Conservation (phyloP, 345 rosid genomes). For the Erucastrum elatum region DNA sequence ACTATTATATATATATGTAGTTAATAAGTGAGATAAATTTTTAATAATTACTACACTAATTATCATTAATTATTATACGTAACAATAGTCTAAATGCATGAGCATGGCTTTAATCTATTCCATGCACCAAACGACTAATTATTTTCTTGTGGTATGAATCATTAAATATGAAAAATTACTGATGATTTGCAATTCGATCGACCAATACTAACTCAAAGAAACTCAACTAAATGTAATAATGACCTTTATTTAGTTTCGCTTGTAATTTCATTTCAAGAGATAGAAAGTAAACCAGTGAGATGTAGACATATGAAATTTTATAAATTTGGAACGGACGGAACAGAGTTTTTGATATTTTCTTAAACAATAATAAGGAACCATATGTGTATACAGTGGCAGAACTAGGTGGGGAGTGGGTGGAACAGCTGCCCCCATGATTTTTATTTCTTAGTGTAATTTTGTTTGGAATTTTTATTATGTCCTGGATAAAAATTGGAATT, state of each 20-base stretch:
- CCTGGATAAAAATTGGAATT: too few relatives aligned
- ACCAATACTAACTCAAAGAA: conserved; percentile 37
- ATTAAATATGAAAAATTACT: conserved; percentile 24
- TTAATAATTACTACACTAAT: conserved; percentile 28
- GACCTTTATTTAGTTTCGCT: background rate
- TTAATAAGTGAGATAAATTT: background rate
- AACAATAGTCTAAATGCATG: conserved; percentile 40
- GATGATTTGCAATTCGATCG: conserved; percentile 23
- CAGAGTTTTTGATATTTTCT: background rate
- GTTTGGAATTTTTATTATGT: too few relatives aligned
- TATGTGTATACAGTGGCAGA: background rate
- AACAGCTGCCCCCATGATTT: too few relatives aligned
- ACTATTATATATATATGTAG: background rate
- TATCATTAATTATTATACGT: conserved; percentile 34
- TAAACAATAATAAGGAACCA: conserved; percentile 1
- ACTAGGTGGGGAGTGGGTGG: too few relatives aligned
- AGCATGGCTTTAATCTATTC: conserved; percentile 42
- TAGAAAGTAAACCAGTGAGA: background rate
- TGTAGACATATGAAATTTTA: background rate
- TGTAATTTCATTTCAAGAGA: conserved; percentile 5
- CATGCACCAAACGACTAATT: conserved; percentile 43
- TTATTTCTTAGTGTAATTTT: too few relatives aligned
- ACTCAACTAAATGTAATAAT: conserved; percentile 25
- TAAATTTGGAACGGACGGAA: background rate
- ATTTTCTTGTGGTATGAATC: conserved; percentile 25